Evolutionary conservation across 352 stramenopile genomes (phyloP).

Genomic region (Pythium guiyangense): DNA sequence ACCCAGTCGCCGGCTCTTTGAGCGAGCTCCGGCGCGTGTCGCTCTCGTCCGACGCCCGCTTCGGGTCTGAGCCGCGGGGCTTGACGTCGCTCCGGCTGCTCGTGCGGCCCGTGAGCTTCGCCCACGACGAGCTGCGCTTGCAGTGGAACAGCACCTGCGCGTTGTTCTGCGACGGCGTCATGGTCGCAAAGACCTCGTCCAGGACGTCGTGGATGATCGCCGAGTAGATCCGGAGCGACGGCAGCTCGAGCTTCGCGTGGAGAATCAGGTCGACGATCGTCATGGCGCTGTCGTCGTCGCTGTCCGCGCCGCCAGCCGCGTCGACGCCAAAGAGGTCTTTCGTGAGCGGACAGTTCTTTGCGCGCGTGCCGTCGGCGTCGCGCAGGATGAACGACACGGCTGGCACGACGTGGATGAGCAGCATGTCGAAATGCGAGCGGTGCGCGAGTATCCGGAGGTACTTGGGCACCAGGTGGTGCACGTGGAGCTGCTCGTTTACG

Average conservation of each 20-base stretch:
- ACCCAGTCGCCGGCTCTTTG: not conserved
- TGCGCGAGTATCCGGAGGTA: slow-evolving; percentile 65
- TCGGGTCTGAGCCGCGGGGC: slow-evolving; percentile 20
- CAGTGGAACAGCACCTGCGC: slow-evolving; percentile 63
- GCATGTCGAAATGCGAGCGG: slow-evolving; percentile 78
- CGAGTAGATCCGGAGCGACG: slow-evolving; percentile 67
- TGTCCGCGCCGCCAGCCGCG: slow-evolving; percentile 8
- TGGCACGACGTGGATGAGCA: slow-evolving; percentile 82
- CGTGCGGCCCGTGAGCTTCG: slow-evolving; percentile 47
- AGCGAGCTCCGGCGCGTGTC: slow-evolving; percentile 26
- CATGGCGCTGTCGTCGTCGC: slow-evolving; percentile 27
- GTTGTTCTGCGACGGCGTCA: slow-evolving; percentile 65
- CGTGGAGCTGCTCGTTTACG: slow-evolving; percentile 63
- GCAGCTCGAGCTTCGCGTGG: slow-evolving; percentile 57
- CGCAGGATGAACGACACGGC: slow-evolving; percentile 76
- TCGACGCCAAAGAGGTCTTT: slow-evolving; percentile 58
- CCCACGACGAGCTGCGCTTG: slow-evolving; percentile 57
- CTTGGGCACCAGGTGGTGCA: slow-evolving; percentile 47
- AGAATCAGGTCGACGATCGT: slow-evolving; percentile 59
- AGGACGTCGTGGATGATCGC: slow-evolving; percentile 74
- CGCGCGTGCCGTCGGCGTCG: slow-evolving; percentile 54
- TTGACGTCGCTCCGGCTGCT: slow-evolving; percentile 29
- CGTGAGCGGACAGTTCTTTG: slow-evolving; percentile 68
- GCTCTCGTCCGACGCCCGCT: slow-evolving; percentile 6
- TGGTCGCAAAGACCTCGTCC: slow-evolving; percentile 60